A percentile compares a stretch with the other conserved stretches of the same genome.
phyloP scores from a whole-genome alignment of 1,139 yeast genomes.

The Suhomyces bribrorum region DNA sequence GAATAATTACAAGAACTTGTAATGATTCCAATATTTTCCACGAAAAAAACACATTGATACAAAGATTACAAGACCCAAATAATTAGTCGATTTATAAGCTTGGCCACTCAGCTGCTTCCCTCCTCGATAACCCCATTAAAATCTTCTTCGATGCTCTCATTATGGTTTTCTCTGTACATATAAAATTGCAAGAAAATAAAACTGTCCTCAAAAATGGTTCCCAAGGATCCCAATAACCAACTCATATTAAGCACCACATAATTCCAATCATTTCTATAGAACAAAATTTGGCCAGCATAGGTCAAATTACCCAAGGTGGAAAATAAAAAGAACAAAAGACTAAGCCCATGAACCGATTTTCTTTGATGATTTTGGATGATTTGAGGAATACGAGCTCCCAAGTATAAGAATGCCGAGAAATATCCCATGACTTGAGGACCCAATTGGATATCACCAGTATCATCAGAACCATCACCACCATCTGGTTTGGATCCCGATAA shows the following conservation, averaged over 20 bases:
- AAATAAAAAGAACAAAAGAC: constrained; percentile 71
- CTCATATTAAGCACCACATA: constrained; percentile 66
- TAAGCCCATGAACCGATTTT: constrained; percentile 72
- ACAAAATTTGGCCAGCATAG: constrained; percentile 72
- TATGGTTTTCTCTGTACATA: constrained; percentile 44
- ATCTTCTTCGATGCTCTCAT: constrained; percentile 15
- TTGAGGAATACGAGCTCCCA: constrained; percentile 81
- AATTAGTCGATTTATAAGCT: background rate
- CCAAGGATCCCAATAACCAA: constrained; percentile 75
- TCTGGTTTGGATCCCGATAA: constrained; percentile 33
- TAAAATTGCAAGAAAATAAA: constrained; percentile 67
- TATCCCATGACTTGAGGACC: constrained; percentile 77
- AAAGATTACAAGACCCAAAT: too few relatives aligned
- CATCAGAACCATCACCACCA: constrained; percentile 19
- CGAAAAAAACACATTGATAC: too few relatives aligned
- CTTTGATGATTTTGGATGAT: constrained; percentile 68
- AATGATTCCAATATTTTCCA: too few relatives aligned
- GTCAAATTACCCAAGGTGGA: constrained; percentile 77
- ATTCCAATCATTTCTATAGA: constrained; percentile 60
- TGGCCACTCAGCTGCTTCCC: background rate
- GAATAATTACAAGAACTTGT: too few relatives aligned
- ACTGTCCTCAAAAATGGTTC: constrained; percentile 69
- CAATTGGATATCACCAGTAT: constrained; percentile 27
- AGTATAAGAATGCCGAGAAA: constrained; percentile 64
- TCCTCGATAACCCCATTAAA: background rate